Evolutionary conservation across 257 asterid genomes (phyloP).

Genomic region (Solanum chilense): DNA sequence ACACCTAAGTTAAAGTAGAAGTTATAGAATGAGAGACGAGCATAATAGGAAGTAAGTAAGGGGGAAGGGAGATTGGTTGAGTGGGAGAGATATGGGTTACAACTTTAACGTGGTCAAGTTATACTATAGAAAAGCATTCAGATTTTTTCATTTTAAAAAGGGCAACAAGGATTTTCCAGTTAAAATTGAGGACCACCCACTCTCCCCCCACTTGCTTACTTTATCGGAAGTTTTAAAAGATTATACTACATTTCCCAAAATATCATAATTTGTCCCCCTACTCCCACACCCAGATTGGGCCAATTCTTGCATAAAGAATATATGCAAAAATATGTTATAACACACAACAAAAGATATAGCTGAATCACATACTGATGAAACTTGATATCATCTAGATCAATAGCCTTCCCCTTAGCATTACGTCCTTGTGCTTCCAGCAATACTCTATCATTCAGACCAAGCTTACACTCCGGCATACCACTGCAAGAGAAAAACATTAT

Average conservation of each 20-base stretch:
- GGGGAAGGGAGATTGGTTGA: not conserved
- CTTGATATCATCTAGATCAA: slow-evolving; percentile 95
- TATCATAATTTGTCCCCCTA: not conserved
- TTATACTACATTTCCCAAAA: not conserved
- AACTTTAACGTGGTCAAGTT: not conserved
- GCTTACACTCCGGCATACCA: slow-evolving; percentile 99
- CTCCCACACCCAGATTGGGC: not conserved
- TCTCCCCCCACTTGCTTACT: not conserved
- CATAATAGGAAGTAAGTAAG: not conserved
- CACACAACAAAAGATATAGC: not conserved
- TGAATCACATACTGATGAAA: slow-evolving; percentile 81
- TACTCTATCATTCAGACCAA: slow-evolving; percentile 95
- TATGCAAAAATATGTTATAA: not conserved
- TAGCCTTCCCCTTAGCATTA: slow-evolving; percentile 88
- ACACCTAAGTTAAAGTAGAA: slow-evolving; percentile 41
- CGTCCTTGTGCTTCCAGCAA: slow-evolving; percentile 97
- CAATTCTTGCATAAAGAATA: too few relatives aligned
- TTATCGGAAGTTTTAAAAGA: not conserved
- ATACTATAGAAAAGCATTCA: not conserved
- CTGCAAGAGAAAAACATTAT: slow-evolving; percentile 34
- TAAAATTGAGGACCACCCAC: not conserved
- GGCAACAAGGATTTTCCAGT: not conserved
- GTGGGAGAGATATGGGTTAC: not conserved
- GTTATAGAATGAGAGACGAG: slow-evolving; percentile 7
- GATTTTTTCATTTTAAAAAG: not conserved